A percentile compares a stretch with the other conserved stretches of the same genome.
These are phyloP conservation scores for Bocquillonia castaneifolia DNA, from an alignment of 441 rosid genomes.

Conservation along the genomic window DNA sequence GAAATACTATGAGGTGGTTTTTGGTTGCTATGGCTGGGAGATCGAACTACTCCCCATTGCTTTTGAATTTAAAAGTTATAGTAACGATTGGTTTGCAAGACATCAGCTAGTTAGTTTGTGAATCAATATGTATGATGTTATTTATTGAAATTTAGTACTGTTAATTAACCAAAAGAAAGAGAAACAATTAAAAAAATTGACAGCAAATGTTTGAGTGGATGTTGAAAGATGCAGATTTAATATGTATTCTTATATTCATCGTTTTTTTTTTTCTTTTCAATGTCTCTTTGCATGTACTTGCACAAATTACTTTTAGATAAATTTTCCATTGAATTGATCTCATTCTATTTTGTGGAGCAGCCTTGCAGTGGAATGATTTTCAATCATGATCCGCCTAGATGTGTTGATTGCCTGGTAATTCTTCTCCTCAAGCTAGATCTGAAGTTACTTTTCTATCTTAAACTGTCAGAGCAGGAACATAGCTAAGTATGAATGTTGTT, in stretches of 20 bases:
- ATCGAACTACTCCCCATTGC: background rate
- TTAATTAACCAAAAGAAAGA: background rate
- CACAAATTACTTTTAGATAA: conserved; percentile 17
- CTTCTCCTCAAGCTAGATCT: conserved; percentile 16
- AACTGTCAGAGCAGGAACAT: background rate
- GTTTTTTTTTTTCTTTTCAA: background rate
- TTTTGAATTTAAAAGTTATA: background rate
- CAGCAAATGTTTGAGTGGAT: background rate
- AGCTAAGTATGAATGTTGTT: background rate
- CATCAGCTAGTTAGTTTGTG: background rate
- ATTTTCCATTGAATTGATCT: conserved; percentile 25
- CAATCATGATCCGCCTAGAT: conserved; percentile 81
- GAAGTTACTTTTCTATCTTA: background rate
- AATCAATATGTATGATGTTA: conserved; percentile 4
- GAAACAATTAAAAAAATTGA: background rate
- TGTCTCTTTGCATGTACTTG: background rate
- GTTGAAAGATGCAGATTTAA: background rate
- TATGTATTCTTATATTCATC: background rate
- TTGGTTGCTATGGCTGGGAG: background rate
- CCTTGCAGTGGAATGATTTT: conserved; percentile 77
- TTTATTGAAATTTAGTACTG: conserved; percentile 10
- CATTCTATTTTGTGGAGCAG: conserved; percentile 50
- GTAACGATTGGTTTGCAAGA: conserved; percentile 1
- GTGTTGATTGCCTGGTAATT: conserved; percentile 70
- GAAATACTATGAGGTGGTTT: background rate